Percentiles rank a stretch among this genome's conserved stretches.
Evolutionary conservation across 2,329 filamentous ascomycete genomes (phyloP).

Genomic region (Penicillium sp.): DNA sequence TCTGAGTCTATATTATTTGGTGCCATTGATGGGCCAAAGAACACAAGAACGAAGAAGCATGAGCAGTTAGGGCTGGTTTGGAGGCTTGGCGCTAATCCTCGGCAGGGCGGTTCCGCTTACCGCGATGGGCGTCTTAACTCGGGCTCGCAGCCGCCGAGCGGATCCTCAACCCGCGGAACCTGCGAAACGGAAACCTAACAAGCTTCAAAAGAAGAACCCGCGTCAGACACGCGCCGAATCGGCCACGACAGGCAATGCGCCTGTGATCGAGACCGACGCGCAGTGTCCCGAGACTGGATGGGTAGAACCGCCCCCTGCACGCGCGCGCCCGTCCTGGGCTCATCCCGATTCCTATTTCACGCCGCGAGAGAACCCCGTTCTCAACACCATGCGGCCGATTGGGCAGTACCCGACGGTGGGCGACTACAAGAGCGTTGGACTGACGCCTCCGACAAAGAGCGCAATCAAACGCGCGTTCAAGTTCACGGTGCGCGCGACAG

Average conservation of each 20-base stretch:
- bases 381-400: constrained; percentile 31
- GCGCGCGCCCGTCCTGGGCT: constrained; percentile 22
- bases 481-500: constrained; percentile 16
- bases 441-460: constrained; percentile 23
- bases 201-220: constrained; percentile 27
- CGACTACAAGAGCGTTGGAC: constrained; percentile 32
- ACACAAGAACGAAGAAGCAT: background rate
- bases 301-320: constrained; percentile 19
- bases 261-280: constrained; percentile 8
- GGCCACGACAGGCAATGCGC: constrained; percentile 14
- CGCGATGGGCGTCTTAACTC: constrained; percentile 30
- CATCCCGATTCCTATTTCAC: constrained; percentile 15
- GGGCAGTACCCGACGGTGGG: constrained; percentile 31
- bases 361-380: constrained; percentile 1
- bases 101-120: constrained; percentile 31
- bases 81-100: constrained; percentile 31
- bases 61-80: constrained; percentile 27
- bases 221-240: constrained; percentile 23
- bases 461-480: constrained; percentile 19
- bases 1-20: background rate
- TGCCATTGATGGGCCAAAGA: background rate
- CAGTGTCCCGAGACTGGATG: constrained; percentile 16
- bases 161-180: constrained; percentile 24
- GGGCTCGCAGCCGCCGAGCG: constrained; percentile 19
- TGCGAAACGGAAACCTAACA: constrained; percentile 19